Percentiles rank a stretch among this genome's conserved stretches.
Evolutionary conservation across 208 protist species (phyloP).

Genomic region (Phytomonas sp.): DNA sequence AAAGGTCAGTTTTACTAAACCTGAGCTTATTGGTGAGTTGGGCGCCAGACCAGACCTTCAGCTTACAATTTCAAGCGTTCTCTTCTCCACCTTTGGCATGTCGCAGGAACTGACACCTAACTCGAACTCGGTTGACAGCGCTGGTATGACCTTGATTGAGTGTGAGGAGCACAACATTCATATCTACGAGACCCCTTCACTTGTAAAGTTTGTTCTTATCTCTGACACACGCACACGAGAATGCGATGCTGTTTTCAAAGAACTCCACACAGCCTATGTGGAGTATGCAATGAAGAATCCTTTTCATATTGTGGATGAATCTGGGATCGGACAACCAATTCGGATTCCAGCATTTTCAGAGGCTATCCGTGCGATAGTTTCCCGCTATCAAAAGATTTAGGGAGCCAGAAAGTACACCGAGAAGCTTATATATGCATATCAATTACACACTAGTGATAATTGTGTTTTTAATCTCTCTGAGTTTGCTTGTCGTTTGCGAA

Average conservation of each 20-base stretch:
- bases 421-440: constrained; percentile 1
- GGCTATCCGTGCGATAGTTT: constrained; percentile 37
- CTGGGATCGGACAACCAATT: constrained; percentile 79
- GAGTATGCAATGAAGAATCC: constrained; percentile 79
- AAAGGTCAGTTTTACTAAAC: constrained; percentile 57
- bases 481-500: background rate
- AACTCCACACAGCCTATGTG: constrained; percentile 65
- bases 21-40: constrained; percentile 67
- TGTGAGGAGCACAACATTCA: constrained; percentile 82
- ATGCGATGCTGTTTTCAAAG: constrained; percentile 42
- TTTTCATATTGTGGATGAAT: constrained; percentile 79
- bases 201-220: constrained; percentile 71
- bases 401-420: constrained; percentile 1
- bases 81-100: constrained; percentile 83
- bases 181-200: constrained; percentile 73
- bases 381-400: constrained; percentile 27
- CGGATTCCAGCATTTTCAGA: constrained; percentile 74
- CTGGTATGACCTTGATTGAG: constrained; percentile 75
- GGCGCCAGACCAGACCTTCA: constrained; percentile 74
- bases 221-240: constrained; percentile 57
- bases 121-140: constrained; percentile 68
- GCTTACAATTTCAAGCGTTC: constrained; percentile 72
- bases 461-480: background rate
- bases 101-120: constrained; percentile 81
- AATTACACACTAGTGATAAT: background rate